A percentile compares a stretch with the other conserved stretches of the same genome.
phyloP scores from a whole-genome alignment of 331 rosid species.

The Arachis monticola region DNA sequence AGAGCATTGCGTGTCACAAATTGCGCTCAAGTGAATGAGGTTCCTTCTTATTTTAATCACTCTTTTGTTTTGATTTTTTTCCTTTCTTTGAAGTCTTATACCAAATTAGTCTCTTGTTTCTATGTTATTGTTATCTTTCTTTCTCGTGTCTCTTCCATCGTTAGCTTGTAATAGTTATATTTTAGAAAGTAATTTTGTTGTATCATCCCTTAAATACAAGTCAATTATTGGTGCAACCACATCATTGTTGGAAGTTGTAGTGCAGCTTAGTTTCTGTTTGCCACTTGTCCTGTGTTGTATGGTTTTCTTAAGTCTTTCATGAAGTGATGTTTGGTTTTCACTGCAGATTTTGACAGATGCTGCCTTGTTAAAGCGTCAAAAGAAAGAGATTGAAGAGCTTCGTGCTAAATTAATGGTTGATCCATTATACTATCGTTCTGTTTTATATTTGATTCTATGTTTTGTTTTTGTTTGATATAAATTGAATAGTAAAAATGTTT shows the following conservation, averaged over 20 bases:
- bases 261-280: background rate
- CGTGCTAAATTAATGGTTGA: conserved; percentile 88
- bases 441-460: background rate
- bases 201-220: conserved; percentile 8
- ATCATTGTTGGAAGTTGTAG: background rate
- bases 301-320: conserved; percentile 16
- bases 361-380: conserved; percentile 94
- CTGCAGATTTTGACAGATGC: conserved; percentile 96
- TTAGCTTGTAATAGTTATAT: conserved; percentile 8
- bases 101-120: conserved; percentile 23
- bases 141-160: conserved; percentile 3
- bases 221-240: conserved; percentile 19
- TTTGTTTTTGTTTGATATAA: conserved; percentile 12
- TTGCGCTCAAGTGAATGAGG: conserved; percentile 99
- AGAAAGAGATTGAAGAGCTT: conserved; percentile 93
- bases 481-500: conserved; percentile 9
- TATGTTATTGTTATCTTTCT: conserved; percentile 11
- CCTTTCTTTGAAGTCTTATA: background rate
- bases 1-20: conserved; percentile 94
- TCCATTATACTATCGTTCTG: conserved; percentile 27
- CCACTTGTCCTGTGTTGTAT: conserved; percentile 28
- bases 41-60: conserved; percentile 43
- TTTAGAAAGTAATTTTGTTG: background rate
- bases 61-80: conserved; percentile 28
- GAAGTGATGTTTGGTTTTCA: conserved; percentile 26